Conservation (phyloP, 2,329 filamentous ascomycete genomes). For the Hypoxylon sp. region DNA sequence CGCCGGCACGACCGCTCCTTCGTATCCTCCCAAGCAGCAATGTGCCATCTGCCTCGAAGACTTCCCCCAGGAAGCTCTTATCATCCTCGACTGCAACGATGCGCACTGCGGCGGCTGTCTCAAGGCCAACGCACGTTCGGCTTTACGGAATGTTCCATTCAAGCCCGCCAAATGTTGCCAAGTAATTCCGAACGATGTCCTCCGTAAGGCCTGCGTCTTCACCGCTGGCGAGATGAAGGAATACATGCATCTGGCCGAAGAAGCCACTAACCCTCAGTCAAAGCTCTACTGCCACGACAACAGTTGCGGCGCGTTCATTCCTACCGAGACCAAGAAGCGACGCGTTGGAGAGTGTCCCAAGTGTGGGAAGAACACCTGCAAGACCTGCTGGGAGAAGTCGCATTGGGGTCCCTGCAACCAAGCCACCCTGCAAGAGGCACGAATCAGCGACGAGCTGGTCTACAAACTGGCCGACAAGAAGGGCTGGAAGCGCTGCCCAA, state of each 20-base stretch:
- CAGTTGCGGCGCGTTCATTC: conserved; percentile 38
- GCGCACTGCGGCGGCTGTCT: conserved; percentile 32
- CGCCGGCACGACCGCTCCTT: not conserved
- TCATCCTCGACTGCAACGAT: conserved; percentile 20
- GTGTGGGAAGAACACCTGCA: conserved; percentile 41
- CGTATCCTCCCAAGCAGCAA: not conserved
- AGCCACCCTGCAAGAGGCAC: conserved; percentile 2
- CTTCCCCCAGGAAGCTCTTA: not conserved
- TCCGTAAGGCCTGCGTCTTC: conserved; percentile 3
- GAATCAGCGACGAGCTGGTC: conserved; percentile 5
- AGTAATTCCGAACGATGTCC: conserved; percentile 14
- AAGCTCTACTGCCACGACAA: conserved; percentile 38
- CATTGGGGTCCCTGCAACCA: conserved; percentile 42
- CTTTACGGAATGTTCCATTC: conserved; percentile 37
- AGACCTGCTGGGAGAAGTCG: conserved; percentile 40
- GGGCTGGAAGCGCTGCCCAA: conserved; percentile 45
- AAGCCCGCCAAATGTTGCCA: conserved; percentile 38
- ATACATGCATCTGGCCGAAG: conserved; percentile 36
- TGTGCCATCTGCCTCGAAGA: not conserved
- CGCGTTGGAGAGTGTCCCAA: conserved; percentile 28
- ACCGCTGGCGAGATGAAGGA: conserved; percentile 11
- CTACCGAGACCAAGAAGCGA: conserved; percentile 3
- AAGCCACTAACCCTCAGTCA: conserved; percentile 20
- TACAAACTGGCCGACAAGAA: conserved; percentile 21
- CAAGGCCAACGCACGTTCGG: not conserved